Evolutionary conservation across 139 green algal genomes (phyloP).

Genomic region (Chlorella sp.): DNA sequence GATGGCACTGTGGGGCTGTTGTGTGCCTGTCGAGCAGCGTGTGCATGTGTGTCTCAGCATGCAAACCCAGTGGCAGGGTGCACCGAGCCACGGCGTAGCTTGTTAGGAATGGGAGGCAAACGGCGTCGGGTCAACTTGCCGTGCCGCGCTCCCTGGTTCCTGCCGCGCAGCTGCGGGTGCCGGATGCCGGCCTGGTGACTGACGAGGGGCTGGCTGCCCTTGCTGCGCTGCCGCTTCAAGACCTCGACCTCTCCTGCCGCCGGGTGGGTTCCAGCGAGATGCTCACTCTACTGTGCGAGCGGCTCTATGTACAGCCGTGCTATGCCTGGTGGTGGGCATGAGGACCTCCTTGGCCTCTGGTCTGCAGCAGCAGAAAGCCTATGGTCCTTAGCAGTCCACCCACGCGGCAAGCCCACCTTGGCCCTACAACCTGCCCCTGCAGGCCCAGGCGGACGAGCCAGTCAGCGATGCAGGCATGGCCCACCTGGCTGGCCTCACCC

Average conservation of each 20-base stretch:
- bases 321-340: too few species aligned
- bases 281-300: not conserved
- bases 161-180: conserved; percentile 1
- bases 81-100: not conserved
- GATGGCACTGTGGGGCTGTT: not conserved
- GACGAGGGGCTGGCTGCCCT: not conserved
- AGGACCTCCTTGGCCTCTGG: not conserved
- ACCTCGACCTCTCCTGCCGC: conserved; percentile 12
- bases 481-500: not conserved
- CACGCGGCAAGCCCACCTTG: not conserved
- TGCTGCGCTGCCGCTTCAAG: not conserved
- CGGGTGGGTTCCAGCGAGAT: not conserved
- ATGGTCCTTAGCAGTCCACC: not conserved
- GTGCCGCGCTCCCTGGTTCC: not conserved
- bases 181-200: conserved; percentile 3
- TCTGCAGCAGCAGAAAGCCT: not conserved
- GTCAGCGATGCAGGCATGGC: conserved; percentile 4
- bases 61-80: too few species aligned
- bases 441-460: not conserved
- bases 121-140: not conserved
- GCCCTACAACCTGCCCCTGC: not conserved
- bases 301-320: too few species aligned
- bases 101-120: not conserved
- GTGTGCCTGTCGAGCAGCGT: not conserved
- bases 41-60: too few species aligned